These are phyloP conservation scores for Ailanthus altissimus DNA, from an alignment of 345 rosid species.

Conservation along the genomic window DNA sequence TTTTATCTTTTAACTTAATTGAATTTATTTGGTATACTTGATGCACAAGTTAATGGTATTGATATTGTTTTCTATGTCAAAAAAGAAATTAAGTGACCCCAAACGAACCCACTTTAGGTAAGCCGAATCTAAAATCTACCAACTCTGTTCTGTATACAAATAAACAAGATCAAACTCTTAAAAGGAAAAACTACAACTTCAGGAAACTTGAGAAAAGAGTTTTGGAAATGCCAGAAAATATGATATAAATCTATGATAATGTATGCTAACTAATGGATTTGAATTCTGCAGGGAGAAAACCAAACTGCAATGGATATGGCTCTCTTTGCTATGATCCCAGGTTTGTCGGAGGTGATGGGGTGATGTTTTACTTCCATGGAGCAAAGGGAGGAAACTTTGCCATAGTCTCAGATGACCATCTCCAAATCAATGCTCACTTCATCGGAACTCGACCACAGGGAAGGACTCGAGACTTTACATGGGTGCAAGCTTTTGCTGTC, in stretches of 20 bases:
- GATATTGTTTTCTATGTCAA: neutral
- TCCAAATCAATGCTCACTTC: conserved; percentile 87
- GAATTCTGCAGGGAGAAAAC: conserved; percentile 56
- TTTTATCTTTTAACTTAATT: no score
- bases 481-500: conserved; percentile 82
- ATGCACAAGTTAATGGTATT: neutral
- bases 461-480: conserved; percentile 81
- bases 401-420: conserved; percentile 65
- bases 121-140: neutral
- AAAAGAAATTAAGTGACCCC: neutral
- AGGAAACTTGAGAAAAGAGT: neutral
- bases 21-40: neutral
- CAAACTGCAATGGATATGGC: conserved; percentile 77
- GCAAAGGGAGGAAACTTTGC: conserved; percentile 83
- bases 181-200: neutral
- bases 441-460: conserved; percentile 81
- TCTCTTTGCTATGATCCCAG: conserved; percentile 85
- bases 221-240: neutral
- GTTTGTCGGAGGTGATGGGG: conserved; percentile 84
- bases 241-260: neutral
- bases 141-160: neutral
- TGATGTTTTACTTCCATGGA: conserved; percentile 93
- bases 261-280: neutral
- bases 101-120: neutral
- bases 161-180: neutral